Conservation (phyloP, 345 rosid species). For the Viola odorata region DNA sequence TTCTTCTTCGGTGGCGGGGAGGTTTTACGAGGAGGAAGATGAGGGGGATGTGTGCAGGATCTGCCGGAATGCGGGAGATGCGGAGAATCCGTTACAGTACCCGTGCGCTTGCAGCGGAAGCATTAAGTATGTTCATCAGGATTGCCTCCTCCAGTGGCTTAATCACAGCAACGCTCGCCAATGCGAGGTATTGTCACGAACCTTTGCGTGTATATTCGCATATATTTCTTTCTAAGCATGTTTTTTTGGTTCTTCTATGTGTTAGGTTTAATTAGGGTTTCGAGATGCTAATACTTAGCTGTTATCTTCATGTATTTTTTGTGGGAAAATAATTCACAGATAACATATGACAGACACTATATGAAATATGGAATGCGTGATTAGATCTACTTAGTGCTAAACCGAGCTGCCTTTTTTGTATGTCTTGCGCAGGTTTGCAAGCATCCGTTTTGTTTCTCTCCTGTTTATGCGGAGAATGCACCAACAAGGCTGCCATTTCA, state of each 20-base stretch:
- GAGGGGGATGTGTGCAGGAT: slow-evolving; percentile 99
- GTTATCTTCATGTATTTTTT: not conserved
- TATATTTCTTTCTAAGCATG: not conserved
- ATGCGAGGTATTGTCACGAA: slow-evolving; percentile 63
- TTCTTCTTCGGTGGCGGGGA: slow-evolving; percentile 17
- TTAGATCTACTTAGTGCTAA: not conserved
- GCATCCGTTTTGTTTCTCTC: slow-evolving; percentile 93
- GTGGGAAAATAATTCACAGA: not conserved
- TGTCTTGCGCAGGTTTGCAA: slow-evolving; percentile 69
- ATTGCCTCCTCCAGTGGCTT: slow-evolving; percentile 99
- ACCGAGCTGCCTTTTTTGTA: no score
- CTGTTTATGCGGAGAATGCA: slow-evolving; percentile 94
- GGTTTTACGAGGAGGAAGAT: slow-evolving; percentile 60
- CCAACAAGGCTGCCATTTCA: slow-evolving; percentile 97
- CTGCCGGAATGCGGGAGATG: slow-evolving; percentile 94
- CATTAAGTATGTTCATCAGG: slow-evolving; percentile 95
- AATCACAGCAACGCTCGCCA: slow-evolving; percentile 98
- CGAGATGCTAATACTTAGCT: not conserved
- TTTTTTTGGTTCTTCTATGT: not conserved
- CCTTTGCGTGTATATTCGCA: not conserved
- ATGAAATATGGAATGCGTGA: slow-evolving; percentile 1
- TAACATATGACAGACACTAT: no score
- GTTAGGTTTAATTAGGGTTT: not conserved
- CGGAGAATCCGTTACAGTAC: slow-evolving; percentile 82
- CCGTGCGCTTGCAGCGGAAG: slow-evolving; percentile 99